Evolutionary conservation across 768 basidiomycete genomes (phyloP).

Genomic region (Cystofilobasidium ferigula): DNA sequence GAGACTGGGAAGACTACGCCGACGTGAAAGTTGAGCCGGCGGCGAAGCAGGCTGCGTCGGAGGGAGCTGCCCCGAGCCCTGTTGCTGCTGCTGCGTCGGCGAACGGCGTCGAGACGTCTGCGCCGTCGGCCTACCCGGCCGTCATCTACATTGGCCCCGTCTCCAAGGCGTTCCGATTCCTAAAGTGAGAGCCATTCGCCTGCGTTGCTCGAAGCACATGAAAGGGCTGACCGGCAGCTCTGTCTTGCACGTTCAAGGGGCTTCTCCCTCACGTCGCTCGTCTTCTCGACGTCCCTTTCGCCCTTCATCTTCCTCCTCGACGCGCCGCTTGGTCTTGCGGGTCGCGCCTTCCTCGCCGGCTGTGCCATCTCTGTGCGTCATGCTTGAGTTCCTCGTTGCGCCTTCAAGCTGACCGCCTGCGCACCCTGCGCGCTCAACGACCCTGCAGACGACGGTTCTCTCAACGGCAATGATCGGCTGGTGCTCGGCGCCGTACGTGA

Average conservation of each 20-base stretch:
- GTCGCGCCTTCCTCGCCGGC: conserved; percentile 54
- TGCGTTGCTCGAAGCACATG: no score
- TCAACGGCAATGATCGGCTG: conserved; percentile 64
- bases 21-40: background rate
- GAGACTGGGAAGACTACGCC: no score
- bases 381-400: background rate
- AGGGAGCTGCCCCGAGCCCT: no score
- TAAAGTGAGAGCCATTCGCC: conserved; percentile 20
- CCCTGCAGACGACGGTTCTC: conserved; percentile 48
- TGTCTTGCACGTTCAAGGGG: no score
- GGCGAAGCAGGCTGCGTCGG: background rate
- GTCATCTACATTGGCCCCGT: conserved; percentile 20
- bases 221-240: no score
- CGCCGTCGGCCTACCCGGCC: conserved; percentile 3
- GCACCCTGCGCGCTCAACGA: no score
- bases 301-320: conserved; percentile 77
- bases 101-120: background rate
- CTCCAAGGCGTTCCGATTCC: conserved; percentile 16
- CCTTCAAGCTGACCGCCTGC: background rate
- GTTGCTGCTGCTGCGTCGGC: background rate
- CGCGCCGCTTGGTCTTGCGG: conserved; percentile 58
- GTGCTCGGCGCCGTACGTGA: conserved; percentile 65
- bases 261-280: conserved; percentile 69
- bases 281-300: conserved; percentile 54
- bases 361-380: conserved; percentile 49